A percentile compares a stretch with the other conserved stretches of the same genome.
Evolutionary conservation across 1,284 basidiomycete genomes (phyloP).

Genomic region (Gymnopus androsaceus): DNA sequence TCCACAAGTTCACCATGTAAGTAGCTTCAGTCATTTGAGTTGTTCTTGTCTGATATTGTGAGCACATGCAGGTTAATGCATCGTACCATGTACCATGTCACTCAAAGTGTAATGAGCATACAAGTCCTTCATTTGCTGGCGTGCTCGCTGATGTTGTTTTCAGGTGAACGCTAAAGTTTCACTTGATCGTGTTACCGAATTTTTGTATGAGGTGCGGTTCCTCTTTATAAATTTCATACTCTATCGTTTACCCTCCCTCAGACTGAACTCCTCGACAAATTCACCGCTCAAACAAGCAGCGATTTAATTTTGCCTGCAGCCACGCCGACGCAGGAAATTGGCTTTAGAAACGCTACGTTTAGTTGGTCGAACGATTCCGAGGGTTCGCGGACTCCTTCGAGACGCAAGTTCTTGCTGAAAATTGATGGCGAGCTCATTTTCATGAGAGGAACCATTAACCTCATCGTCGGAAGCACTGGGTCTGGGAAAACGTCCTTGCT

Average conservation of each 20-base stretch:
- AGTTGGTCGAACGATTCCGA: conserved; percentile 38
- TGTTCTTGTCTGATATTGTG: too few species aligned
- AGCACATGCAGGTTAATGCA: background rate
- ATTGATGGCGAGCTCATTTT: conserved; percentile 56
- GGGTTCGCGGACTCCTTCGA: conserved; percentile 33
- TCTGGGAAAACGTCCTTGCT: conserved; percentile 48
- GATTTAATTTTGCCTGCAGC: background rate
- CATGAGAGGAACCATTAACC: conserved; percentile 54
- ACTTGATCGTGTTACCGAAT: conserved; percentile 45
- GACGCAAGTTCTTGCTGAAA: conserved; percentile 45
- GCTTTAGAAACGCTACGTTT: conserved; percentile 45
- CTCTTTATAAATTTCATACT: conserved; percentile 17
- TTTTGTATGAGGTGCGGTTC: conserved; percentile 37
- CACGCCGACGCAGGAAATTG: conserved; percentile 31
- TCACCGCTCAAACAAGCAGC: background rate
- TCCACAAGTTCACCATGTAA: conserved; percentile 22
- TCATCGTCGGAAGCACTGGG: conserved; percentile 62
- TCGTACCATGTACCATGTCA: background rate
- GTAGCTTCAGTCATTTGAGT: conserved; percentile 10
- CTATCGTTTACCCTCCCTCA: background rate
- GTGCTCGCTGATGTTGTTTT: background rate
- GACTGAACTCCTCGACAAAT: conserved; percentile 5
- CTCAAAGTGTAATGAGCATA: conserved; percentile 1
- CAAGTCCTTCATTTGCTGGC: background rate
- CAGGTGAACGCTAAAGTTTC: conserved; percentile 37